Conservation (phyloP, 306 rosid genomes). For the Carpinus fangiana region DNA sequence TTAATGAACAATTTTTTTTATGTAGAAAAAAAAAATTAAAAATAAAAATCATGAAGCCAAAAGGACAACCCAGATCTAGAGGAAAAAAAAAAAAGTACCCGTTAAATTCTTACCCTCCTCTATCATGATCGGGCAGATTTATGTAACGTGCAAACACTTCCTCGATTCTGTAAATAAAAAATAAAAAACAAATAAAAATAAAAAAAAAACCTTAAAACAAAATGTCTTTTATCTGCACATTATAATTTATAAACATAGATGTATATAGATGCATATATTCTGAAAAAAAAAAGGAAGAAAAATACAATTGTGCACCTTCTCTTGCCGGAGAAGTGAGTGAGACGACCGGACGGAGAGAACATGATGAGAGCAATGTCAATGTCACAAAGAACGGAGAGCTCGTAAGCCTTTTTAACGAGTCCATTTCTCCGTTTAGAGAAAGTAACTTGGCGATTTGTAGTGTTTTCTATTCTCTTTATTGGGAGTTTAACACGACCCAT, state of each 20-base stretch:
- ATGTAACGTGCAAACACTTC: slow-evolving; percentile 79
- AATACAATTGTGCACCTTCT: slow-evolving; percentile 37
- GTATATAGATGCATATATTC: no score
- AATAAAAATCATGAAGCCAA: background rate
- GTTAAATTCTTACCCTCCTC: slow-evolving; percentile 57
- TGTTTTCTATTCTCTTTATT: slow-evolving; percentile 79
- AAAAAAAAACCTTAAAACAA: no score
- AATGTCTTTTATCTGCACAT: no score
- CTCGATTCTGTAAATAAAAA: slow-evolving; percentile 64
- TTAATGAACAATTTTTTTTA: background rate
- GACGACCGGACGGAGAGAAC: slow-evolving; percentile 69
- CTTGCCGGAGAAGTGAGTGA: slow-evolving; percentile 70
- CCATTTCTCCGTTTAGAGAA: slow-evolving; percentile 87
- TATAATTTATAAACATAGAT: no score
- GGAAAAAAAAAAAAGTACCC: background rate
- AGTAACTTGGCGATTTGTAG: slow-evolving; percentile 74
- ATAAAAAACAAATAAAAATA: no score
- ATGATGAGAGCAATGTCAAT: slow-evolving; percentile 81
- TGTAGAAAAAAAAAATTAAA: background rate
- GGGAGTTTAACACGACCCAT: slow-evolving; percentile 88
- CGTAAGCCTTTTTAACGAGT: slow-evolving; percentile 81
- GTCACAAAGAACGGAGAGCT: slow-evolving; percentile 73
- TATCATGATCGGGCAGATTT: slow-evolving; percentile 72
- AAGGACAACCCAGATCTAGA: background rate
- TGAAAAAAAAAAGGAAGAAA: no score